These are phyloP conservation scores for Lentinula edodes DNA, from an alignment of 768 basidiomycete genomes.

Conservation along the genomic window DNA sequence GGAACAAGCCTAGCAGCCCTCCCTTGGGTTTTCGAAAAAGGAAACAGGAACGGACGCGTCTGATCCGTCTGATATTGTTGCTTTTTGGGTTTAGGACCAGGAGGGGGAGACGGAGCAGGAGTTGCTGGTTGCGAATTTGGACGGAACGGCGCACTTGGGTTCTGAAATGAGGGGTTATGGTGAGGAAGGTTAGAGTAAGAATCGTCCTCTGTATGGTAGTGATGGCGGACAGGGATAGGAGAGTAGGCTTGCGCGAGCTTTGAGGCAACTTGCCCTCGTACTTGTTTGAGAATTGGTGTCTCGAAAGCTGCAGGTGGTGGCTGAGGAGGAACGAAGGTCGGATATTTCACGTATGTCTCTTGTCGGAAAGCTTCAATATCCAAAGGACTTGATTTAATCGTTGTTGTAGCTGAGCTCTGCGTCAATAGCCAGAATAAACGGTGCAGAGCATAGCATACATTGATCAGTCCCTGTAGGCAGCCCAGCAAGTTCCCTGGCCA, in stretches of 20 bases:
- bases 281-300: slow-evolving; percentile 20
- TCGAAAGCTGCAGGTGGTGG: slow-evolving; percentile 28
- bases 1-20: slow-evolving; percentile 74
- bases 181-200: slow-evolving; percentile 42
- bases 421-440: not conserved
- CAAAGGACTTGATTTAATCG: slow-evolving; percentile 84
- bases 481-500: slow-evolving; percentile 81
- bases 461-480: slow-evolving; percentile 49
- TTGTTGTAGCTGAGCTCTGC: slow-evolving; percentile 35
- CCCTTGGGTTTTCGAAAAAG: slow-evolving; percentile 71
- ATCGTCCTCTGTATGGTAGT: slow-evolving; percentile 83
- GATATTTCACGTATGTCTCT: slow-evolving; percentile 94
- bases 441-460: slow-evolving; percentile 17
- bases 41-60: slow-evolving; percentile 88
- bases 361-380: slow-evolving; percentile 87
- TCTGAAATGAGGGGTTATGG: not conserved
- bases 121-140: slow-evolving; percentile 63
- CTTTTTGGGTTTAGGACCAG: slow-evolving; percentile 89
- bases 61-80: slow-evolving; percentile 99
- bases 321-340: slow-evolving; percentile 76
- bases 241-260: slow-evolving; percentile 87
- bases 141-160: slow-evolving; percentile 24
- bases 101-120: slow-evolving; percentile 85
- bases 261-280: slow-evolving; percentile 35
- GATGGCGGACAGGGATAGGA: slow-evolving; percentile 90